Evolutionary conservation across 306 rosid genomes (phyloP), one percentile per base, ranked within the genome.

Genomic region (Cicer chorassanicum): DNA sequence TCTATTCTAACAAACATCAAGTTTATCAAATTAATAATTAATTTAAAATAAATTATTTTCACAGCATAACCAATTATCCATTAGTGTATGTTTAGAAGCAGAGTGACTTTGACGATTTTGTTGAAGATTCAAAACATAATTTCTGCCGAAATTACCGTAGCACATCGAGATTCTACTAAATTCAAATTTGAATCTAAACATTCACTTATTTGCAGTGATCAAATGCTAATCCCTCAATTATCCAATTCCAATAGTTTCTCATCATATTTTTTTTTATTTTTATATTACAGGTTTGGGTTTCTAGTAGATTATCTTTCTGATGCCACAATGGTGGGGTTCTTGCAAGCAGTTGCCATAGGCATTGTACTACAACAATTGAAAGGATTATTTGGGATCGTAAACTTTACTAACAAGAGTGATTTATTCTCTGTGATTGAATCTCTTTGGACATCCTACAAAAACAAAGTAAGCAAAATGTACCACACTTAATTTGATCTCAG

Each of bases 291-390:
- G 79, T 13, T 77, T 21, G 93, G 93, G 9, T 86, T 77, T 71
- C 81, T 82, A 2, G 86, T 86, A 46, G 90, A 88, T 72, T 84
- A 77, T 79, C 87, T 86, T 13, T 88, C 92, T 19, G 84, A 84
- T 66, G 90, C 93, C 6, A 81, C 89, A 4, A 55, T 79, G 0
- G 75, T 84, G 12, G 92, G 92, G 57, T 88, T 88, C 65, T 48
- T 86, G 76, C 88, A 86, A 13, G 88, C 88, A 29, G 90, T 86
- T 54, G 93, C 89, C 24, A 29, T 88, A 29, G 81, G 85, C 53
- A 88, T 88, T 77, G 87, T 90, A 7, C 84, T 86, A 53, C 90
- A 89, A 71, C 93, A 89, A 60, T 36, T 89, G 50, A 83, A 78
- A 72, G 89, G 85, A 21, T 59, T 89, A 15, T 77, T 89, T 57